Evolutionary conservation across 805 yeast species (phyloP).

Genomic region (Saturnispora besseyi): DNA sequence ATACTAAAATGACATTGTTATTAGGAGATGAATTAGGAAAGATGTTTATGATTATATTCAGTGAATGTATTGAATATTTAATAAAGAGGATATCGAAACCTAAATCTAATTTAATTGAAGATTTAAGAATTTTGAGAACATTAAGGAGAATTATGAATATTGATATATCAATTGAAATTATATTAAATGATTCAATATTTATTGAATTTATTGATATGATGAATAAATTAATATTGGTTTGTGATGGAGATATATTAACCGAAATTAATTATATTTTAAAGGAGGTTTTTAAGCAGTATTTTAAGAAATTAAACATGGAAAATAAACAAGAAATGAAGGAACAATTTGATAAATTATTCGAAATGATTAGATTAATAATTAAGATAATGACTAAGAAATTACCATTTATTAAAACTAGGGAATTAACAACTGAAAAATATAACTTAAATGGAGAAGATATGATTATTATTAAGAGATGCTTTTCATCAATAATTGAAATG

Average conservation of each 20-base stretch:
- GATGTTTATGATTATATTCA: conserved; percentile 71
- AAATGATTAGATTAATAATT: conserved; percentile 61
- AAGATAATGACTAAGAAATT: conserved; percentile 50
- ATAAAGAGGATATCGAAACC: conserved; percentile 32
- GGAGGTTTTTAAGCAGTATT: conserved; percentile 36
- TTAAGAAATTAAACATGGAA: conserved; percentile 25
- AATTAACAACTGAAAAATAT: conserved; percentile 20
- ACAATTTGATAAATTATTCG: conserved; percentile 75
- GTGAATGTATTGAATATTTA: conserved; percentile 74
- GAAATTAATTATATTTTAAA: conserved; percentile 40
- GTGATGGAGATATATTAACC: conserved; percentile 29
- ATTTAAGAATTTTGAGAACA: conserved; percentile 35
- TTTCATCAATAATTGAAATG: conserved; percentile 51
- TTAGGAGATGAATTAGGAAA: conserved; percentile 50
- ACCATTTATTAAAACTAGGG: conserved; percentile 49
- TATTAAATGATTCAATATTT: conserved; percentile 61
- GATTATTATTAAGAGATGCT: conserved; percentile 38
- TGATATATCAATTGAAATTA: conserved; percentile 44
- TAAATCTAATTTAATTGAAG: conserved; percentile 18
- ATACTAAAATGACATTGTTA: conserved; percentile 35
- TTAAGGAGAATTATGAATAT: conserved; percentile 49
- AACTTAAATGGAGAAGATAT: conserved; percentile 27
- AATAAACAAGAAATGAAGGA: conserved; percentile 36
- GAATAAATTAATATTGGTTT: conserved; percentile 60
- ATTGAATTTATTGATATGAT: conserved; percentile 68